Base-by-base conservation (phyloP, 345 rosid species). In the Lumnitzera littorea region DNA sequence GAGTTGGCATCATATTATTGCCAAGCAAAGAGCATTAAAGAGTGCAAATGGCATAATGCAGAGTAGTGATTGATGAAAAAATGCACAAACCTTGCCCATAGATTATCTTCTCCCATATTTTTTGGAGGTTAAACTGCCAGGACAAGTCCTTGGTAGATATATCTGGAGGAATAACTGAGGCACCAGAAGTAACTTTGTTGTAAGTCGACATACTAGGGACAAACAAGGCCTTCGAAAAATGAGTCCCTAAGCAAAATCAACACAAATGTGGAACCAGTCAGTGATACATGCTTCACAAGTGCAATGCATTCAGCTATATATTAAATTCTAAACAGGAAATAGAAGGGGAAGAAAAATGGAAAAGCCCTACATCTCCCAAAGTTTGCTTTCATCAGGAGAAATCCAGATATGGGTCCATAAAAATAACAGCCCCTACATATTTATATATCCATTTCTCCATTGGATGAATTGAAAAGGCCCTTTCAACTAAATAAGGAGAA, bases 51-150 rank as follows among this genome's bases (percentile, higher is more conserved):
- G 15, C 1, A 27, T 27, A 27, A 20, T 7, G 60, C 46, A 11
- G 17, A 12, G 2, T 17, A n/a, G 48, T 13, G 6, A 11, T 16
- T 11, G 56, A 43, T 6, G 12, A n/a, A 57, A 56, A 53, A 46
- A 14, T 3, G 54, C 41, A 46, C 16, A 46, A 75, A 87, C 92
- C 89, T 58, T 74, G 71, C 62, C 88, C 96, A 58, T 78, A 87
- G 54, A 78, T 55, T 60, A 79, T 72, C 74, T 67, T 77, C 75
- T 88, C 96, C 95, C 96, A 91, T 29, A 81, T 60, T 63, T 79
- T 84, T 58, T 88, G 95, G 63, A 91, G 78, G 60, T 60, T 74
- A 60, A 75, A 78, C 71, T 91, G 98, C 98, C 96, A 91, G 51
- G 87, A 76, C 65, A 91, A 74, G 66, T 84, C 88, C 67, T 58